Evolutionary conservation across 768 basidiomycete species (phyloP), one percentile per base, ranked within the genome.

Genomic region (Podaxis sp.): DNA sequence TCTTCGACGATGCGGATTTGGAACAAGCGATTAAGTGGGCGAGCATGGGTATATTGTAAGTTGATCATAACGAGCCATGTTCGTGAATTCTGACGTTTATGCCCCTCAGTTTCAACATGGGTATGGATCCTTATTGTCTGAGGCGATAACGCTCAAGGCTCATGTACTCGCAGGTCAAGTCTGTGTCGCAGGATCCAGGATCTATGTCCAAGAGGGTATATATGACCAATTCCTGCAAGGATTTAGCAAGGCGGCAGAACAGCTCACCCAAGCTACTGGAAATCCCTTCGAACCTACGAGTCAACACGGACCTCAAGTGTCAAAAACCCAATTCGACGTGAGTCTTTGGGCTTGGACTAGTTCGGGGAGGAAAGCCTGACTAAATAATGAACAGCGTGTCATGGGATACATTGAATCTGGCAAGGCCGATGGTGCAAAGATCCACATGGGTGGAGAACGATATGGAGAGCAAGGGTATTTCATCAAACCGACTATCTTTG

Each of bases 111-210:
- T 55, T 22, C 5, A 61, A 61, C 12, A 61, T 61, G 60, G 60
- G 60, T 55, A 22, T 36, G 41, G 8, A 48, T 17, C 17, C 1
- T 22, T 54, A 3, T 11, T n/a, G 12, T 22, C 22, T 8, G 28
- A 36, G 13, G 24, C 10, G 15, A n/a, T 11, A 17, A 37, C 4
- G 17, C n/a, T 20, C 17, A 7, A 20, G 30, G 37, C 13, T 51
- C 17, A 37, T 8, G 17, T 26, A 24, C 0, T 38, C 5, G 26
- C 11, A 61, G 60, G 60, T 11, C 94, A 96, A 76, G 80, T 82
- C n/a, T 96, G 94, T 76, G 87, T 86, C 68, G 93, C 93, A 8
- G 91, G 93, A 10, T 89, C 93, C 8, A 86, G 95, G 54, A 89
- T 96, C 64, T 95, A 85, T 69, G 92, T 96, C 4, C 94, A 96